Base-by-base conservation (phyloP, 352 stramenopile genomes). In the Phytophthora hibernalis region DNA sequence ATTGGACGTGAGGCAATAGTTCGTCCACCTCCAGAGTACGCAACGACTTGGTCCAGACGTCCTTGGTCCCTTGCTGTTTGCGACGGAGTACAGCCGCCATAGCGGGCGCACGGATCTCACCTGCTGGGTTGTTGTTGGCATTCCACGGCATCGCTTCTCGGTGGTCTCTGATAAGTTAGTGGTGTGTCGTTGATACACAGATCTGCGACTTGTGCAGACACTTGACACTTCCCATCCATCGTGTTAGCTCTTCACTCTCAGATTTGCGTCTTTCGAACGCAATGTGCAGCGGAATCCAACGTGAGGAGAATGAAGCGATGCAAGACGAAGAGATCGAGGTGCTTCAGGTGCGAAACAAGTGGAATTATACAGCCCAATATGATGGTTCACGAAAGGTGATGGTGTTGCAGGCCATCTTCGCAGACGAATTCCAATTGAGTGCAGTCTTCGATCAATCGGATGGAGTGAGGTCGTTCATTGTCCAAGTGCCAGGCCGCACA, bases 61-160 rank as follows among this genome's bases (percentile, higher is more conserved):
- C 53, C 45, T 13, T 48, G 18, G 10, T 1, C 15, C 35, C 55
- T 61, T 87, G 71, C 77, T 87, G 68, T 58, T 91, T 72, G 45
- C 79, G 72, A 40, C 73, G 76, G 44, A 90, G 57, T 15, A 74
- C 83, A 13, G 85, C 75, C 24, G 83, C 73, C 21, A 91, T 85
- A 61, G 83, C 83, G 10, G 87, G 87, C 56, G 86, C 82, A 64
- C 87, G 87, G 65, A 95, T 83, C 61, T 91, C 80, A 37, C 87
- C 85, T 12, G 85, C 85, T 13, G 86, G 87, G 63, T 95, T 95
- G 75, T 93, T 95, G 83, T 85, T 93, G 20, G 87, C 85, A 47
- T 89, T 87, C 87, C 85, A 95, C 51, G 83, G 83, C 87, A 95
- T 95, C 35, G 26, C 3, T 64, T 65, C 31, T 65, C n/a, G 40